Conservation (phyloP, 2,329 filamentous ascomycete genomes). For the Tolypocladium sp. region DNA sequence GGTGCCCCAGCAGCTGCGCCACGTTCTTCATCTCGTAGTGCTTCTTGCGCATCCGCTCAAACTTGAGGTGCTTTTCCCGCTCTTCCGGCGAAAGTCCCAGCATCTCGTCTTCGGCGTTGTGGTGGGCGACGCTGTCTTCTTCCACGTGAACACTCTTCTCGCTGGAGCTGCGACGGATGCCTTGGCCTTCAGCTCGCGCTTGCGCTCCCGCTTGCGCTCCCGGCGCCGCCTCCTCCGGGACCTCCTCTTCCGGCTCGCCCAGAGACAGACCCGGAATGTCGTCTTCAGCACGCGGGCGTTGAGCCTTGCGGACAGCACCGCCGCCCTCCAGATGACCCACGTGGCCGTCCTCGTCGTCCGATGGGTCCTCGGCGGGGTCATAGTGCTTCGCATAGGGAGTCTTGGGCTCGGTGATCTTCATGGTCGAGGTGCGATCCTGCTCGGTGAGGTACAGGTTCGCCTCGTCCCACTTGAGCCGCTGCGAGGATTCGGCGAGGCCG, state of each 20-base stretch:
- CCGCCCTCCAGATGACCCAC: slow-evolving; percentile 11
- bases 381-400: slow-evolving; percentile 92
- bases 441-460: slow-evolving; percentile 95
- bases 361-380: slow-evolving; percentile 79
- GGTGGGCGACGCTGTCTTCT: slow-evolving; percentile 47
- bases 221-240: slow-evolving; percentile 31
- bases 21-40: slow-evolving; percentile 99
- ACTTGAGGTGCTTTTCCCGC: slow-evolving; percentile 81
- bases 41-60: slow-evolving; percentile 86
- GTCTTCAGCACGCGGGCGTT: slow-evolving; percentile 41
- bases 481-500: slow-evolving; percentile 43
- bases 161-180: slow-evolving; percentile 26
- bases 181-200: slow-evolving; percentile 11
- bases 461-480: slow-evolving; percentile 95
- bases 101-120: slow-evolving; percentile 47
- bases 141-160: slow-evolving; percentile 77
- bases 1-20: slow-evolving; percentile 74
- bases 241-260: slow-evolving; percentile 77
- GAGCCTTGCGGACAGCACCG: slow-evolving; percentile 18
- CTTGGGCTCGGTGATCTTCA: slow-evolving; percentile 99
- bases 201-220: slow-evolving; percentile 20
- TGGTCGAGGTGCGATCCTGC: slow-evolving; percentile 87
- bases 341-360: slow-evolving; percentile 55
- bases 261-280: slow-evolving; percentile 90
- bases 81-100: slow-evolving; percentile 59